Base-by-base conservation (phyloP, 2,329 filamentous ascomycete genomes). In the Fonsecaea nubica region DNA sequence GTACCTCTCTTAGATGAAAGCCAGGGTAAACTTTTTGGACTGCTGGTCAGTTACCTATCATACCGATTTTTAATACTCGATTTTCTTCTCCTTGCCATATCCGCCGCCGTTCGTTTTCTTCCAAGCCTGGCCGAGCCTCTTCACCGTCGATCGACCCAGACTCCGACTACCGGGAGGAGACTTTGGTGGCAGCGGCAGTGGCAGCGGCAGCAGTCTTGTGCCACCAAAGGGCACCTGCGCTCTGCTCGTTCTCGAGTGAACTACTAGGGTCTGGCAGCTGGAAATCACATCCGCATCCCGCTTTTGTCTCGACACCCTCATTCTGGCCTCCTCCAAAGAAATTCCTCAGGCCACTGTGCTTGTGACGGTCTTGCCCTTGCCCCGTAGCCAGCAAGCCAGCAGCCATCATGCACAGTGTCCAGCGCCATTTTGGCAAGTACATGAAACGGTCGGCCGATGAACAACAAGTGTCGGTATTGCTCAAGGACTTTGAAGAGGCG, bases 401-500 rank as follows among this genome's bases (percentile, higher is more conserved):
- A 64, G 60, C 45, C 67, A 84, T 73, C 54, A 91, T 91, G 89
- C 87, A 90, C 77, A 86, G 87, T 53, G 85, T 95, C 79, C 89
- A 93, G 75, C 84, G 91, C 70, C 87, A 89, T 74, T 89, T 93
- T 72, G 91, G 90, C 68, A 89, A 86, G 78, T 86, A 93, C 75
- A 84, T 88, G 79, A 87, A 86, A 74, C 86, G 88, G 68, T 87
- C 89, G 30, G 90, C 89, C 64, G 90, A 95, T 77, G 90, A 92
- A 76, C 89, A 89, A 71, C 90, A 92, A 75, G 88, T 94, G 54
- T 88, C 89, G 10, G 85, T 89, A 53, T 82, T 95, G 62, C 81
- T 96, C 64, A 89, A 87, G 72, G 92, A 95, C 74, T 95, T 93
- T 75, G 90, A 92, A 72, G 89, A 93, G 77, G 90, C 89, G 32